Evolutionary conservation across 2,329 filamentous ascomycete genomes (phyloP).

Genomic region (Apiospora saccharicola): DNA sequence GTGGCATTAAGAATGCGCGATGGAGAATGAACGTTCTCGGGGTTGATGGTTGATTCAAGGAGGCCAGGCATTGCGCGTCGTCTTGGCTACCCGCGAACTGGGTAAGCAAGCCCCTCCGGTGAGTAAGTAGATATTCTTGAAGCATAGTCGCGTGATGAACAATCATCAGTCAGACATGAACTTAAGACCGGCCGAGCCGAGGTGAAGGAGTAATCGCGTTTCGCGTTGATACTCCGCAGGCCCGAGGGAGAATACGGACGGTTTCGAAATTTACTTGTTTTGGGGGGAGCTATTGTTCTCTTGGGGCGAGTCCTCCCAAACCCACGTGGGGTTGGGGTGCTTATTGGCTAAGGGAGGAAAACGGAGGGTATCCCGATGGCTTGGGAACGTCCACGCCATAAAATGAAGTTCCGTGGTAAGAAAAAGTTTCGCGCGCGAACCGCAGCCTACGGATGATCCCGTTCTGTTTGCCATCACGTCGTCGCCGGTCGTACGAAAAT

Average conservation of each 20-base stretch:
- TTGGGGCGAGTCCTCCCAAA: neutral
- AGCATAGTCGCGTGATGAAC: neutral
- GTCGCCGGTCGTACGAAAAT: neutral
- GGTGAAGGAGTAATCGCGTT: neutral
- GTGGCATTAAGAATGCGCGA: neutral
- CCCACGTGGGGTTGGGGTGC: neutral
- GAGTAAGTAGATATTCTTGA: neutral
- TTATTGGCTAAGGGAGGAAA: neutral
- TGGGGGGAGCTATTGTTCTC: neutral
- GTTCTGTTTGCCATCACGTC: neutral
- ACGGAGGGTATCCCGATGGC: neutral
- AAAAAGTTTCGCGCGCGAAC: neutral
- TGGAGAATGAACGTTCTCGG: neutral
- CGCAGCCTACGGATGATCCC: constrained; percentile 1
- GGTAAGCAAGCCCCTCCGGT: neutral
- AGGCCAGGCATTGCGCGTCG: neutral
- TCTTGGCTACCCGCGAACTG: neutral
- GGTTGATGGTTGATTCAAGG: neutral
- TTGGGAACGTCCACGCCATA: neutral
- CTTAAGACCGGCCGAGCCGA: neutral
- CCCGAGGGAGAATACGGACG: neutral
- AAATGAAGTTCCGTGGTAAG: neutral
- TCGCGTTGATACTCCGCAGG: neutral
- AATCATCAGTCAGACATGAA: neutral
- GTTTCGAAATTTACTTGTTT: neutral